phyloP scores from a whole-genome alignment of 179 eudicot genomes.

The Beta corolliflora region DNA sequence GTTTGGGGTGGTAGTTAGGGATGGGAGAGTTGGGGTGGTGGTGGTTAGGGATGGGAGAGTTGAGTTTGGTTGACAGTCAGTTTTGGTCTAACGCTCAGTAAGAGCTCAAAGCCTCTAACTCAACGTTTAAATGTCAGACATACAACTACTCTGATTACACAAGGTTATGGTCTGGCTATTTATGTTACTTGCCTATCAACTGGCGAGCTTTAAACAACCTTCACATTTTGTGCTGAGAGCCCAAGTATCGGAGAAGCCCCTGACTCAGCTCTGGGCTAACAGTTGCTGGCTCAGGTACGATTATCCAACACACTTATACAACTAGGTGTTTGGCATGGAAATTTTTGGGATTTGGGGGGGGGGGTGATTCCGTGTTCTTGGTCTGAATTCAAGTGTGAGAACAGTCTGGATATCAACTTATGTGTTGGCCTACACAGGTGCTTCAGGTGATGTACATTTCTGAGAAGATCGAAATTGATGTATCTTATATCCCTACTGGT shows the following conservation, averaged over 20 bases:
- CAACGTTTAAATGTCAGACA: not conserved
- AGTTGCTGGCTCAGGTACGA: not conserved
- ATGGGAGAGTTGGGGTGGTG: constrained; percentile 57
- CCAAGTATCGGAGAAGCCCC: no score
- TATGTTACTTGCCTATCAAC: not conserved
- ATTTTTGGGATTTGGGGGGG: not conserved
- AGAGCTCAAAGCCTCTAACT: not conserved
- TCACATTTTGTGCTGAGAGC: no score
- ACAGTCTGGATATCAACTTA: not conserved
- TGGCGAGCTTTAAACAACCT: no score
- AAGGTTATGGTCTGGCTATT: not conserved
- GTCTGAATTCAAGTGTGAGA: not conserved
- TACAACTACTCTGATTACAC: not conserved
- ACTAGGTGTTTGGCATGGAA: no score
- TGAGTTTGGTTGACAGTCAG: not conserved
- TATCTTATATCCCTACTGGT: not conserved
- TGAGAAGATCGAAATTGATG: not conserved
- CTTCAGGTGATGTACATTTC: not conserved
- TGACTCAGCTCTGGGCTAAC: no score
- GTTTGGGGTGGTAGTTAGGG: constrained; percentile 58
- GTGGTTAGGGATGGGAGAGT: constrained; percentile 36
- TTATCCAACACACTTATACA: not conserved
- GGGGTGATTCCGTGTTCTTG: no score
- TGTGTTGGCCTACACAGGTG: not conserved
- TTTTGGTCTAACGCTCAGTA: not conserved